These are phyloP conservation scores for Coemansia sp. DNA, from an alignment of 192 early-diverging fungal species.

Conservation along the genomic window DNA sequence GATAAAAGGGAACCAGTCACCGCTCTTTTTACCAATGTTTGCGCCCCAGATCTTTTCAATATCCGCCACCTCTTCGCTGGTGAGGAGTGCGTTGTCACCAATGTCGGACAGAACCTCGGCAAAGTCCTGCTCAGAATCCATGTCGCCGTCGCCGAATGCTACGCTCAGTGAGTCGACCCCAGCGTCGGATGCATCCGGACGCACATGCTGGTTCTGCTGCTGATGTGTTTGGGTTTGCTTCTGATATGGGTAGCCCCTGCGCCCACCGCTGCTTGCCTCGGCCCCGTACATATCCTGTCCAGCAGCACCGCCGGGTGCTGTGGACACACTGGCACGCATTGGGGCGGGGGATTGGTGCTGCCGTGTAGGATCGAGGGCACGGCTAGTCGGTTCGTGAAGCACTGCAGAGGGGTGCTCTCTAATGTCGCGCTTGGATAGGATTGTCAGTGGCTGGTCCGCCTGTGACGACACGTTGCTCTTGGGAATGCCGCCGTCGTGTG, in stretches of 20 bases:
- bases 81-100: slow-evolving; percentile 16
- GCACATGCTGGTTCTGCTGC: slow-evolving; percentile 2
- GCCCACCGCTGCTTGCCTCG: slow-evolving; percentile 8
- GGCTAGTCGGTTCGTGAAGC: slow-evolving; percentile 1
- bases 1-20: slow-evolving; percentile 51
- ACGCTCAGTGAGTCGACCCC: slow-evolving; percentile 25
- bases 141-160: slow-evolving; percentile 28
- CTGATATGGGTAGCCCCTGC: too few relatives aligned
- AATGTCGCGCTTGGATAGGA: slow-evolving; percentile 15
- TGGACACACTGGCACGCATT: neutral
- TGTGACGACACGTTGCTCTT: slow-evolving; percentile 44
- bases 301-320: neutral
- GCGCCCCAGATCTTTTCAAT: slow-evolving; percentile 52
- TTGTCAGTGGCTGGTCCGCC: slow-evolving; percentile 29
- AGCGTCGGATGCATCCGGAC: slow-evolving; percentile 3
- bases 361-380: neutral
- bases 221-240: too few relatives aligned
- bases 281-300: slow-evolving; percentile 19
- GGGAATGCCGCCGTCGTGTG: slow-evolving; percentile 5
- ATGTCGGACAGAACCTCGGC: slow-evolving; percentile 26
- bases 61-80: slow-evolving; percentile 36
- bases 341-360: slow-evolving; percentile 4
- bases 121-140: slow-evolving; percentile 31
- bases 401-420: slow-evolving; percentile 6
- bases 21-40: slow-evolving; percentile 48